Evolutionary conservation across 2,329 filamentous ascomycete genomes (phyloP).

Genomic region (Colletotrichum magnum): DNA sequence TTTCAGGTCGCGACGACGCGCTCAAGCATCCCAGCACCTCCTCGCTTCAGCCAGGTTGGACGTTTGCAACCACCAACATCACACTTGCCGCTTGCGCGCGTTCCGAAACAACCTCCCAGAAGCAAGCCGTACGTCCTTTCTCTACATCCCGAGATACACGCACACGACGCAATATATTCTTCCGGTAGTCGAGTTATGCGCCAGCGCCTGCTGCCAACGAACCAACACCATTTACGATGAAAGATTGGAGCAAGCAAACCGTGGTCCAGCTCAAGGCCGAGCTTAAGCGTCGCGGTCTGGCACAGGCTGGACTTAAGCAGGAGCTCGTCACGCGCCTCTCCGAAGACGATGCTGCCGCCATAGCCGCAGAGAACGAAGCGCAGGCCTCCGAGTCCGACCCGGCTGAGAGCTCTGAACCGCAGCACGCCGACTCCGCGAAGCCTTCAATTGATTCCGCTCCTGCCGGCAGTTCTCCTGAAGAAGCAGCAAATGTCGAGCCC

Average conservation of each 20-base stretch:
- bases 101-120: background rate
- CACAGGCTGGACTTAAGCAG: slow-evolving; percentile 78
- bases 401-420: slow-evolving; percentile 10
- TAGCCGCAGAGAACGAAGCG: slow-evolving; percentile 28
- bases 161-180: background rate
- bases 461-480: slow-evolving; percentile 21
- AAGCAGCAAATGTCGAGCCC: background rate
- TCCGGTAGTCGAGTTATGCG: slow-evolving; percentile 32
- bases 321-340: slow-evolving; percentile 78
- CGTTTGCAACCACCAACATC: slow-evolving; percentile 2
- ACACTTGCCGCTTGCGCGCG: background rate
- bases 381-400: slow-evolving; percentile 19
- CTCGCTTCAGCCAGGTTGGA: slow-evolving; percentile 6
- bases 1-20: slow-evolving; percentile 41
- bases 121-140: background rate
- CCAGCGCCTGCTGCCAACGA: slow-evolving; percentile 44
- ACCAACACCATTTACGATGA: slow-evolving; percentile 53
- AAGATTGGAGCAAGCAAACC: slow-evolving; percentile 73
- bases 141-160: background rate
- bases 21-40: slow-evolving; percentile 18
- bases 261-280: slow-evolving; percentile 83
- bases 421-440: slow-evolving; percentile 37
- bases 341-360: slow-evolving; percentile 51
- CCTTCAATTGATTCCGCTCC: slow-evolving; percentile 33
- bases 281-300: slow-evolving; percentile 79